Conservation (phyloP, 108 stramenopile genomes). For the Cyclotella distinguenda region DNA sequence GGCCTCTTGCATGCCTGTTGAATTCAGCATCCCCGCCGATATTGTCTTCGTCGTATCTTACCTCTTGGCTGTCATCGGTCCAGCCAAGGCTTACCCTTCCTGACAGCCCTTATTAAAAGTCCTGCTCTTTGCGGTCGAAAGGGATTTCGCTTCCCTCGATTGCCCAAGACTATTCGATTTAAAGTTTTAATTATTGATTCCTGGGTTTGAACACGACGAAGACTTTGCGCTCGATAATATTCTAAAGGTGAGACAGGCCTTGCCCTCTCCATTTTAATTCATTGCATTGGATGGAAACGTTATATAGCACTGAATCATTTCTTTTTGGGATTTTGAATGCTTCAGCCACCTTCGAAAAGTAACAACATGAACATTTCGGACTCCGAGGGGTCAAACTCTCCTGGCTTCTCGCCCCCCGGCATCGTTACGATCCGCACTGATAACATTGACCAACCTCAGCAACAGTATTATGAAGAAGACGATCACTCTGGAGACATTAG, state of each 20-base stretch:
- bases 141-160: neutral
- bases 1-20: slow-evolving; percentile 11
- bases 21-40: neutral
- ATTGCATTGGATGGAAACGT: too few species aligned
- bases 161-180: neutral
- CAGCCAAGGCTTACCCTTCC: slow-evolving; percentile 20
- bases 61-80: slow-evolving; percentile 18
- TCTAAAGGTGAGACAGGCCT: too few species aligned
- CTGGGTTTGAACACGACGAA: too few species aligned
- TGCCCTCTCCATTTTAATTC: too few species aligned
- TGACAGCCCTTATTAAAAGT: slow-evolving; percentile 8
- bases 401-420: slow-evolving; percentile 5
- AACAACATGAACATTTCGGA: slow-evolving; percentile 16
- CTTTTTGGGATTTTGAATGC: too few species aligned
- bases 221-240: too few species aligned
- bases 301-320: too few species aligned
- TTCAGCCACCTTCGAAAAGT: neutral
- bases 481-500: slow-evolving; percentile 68
- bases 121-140: neutral
- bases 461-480: slow-evolving; percentile 66
- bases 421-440: slow-evolving; percentile 8
- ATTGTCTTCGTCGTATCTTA: slow-evolving; percentile 14
- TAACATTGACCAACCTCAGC: slow-evolving; percentile 38
- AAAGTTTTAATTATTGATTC: too few species aligned
- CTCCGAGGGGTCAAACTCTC: neutral